phyloP scores from a whole-genome alignment of 1,139 yeast genomes.

The Saccharomycopsis hybrid region DNA sequence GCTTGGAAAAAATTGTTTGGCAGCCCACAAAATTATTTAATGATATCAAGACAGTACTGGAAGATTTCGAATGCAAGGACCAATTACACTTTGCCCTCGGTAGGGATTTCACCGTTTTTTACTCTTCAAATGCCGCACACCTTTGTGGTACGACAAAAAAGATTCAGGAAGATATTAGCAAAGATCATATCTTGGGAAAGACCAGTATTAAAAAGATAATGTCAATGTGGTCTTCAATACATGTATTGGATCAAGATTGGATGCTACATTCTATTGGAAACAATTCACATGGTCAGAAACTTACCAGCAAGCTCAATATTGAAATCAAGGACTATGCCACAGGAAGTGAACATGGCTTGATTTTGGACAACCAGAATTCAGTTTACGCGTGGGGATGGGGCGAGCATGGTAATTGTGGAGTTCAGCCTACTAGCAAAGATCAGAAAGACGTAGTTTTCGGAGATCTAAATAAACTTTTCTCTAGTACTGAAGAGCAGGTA shows the following conservation, averaged over 20 bases:
- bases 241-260: slow-evolving; percentile 31
- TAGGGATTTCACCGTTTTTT: slow-evolving; percentile 7
- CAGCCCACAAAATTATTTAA: slow-evolving; percentile 3
- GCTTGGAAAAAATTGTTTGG: slow-evolving; percentile 5
- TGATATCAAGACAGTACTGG: too few relatives aligned
- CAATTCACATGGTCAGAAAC: slow-evolving; percentile 65
- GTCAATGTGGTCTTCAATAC: slow-evolving; percentile 83
- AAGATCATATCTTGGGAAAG: not conserved
- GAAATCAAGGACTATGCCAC: slow-evolving; percentile 30
- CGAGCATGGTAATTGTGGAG: slow-evolving; percentile 95
- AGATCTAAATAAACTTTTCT: slow-evolving; percentile 36
- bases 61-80: not conserved
- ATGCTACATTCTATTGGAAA: slow-evolving; percentile 56
- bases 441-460: slow-evolving; percentile 34
- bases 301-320: not conserved
- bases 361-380: slow-evolving; percentile 28
- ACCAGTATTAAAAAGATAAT: slow-evolving; percentile 27
- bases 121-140: not conserved
- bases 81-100: slow-evolving; percentile 1
- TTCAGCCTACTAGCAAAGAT: slow-evolving; percentile 22
- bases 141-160: slow-evolving; percentile 1
- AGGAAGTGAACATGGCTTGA: slow-evolving; percentile 87
- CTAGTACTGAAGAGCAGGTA: slow-evolving; percentile 21
- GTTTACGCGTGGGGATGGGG: slow-evolving; percentile 97
- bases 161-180: not conserved